These are phyloP conservation scores for Arachnopeziza araneosa DNA, from an alignment of 2,329 filamentous ascomycete genomes.

Conservation along the genomic window DNA sequence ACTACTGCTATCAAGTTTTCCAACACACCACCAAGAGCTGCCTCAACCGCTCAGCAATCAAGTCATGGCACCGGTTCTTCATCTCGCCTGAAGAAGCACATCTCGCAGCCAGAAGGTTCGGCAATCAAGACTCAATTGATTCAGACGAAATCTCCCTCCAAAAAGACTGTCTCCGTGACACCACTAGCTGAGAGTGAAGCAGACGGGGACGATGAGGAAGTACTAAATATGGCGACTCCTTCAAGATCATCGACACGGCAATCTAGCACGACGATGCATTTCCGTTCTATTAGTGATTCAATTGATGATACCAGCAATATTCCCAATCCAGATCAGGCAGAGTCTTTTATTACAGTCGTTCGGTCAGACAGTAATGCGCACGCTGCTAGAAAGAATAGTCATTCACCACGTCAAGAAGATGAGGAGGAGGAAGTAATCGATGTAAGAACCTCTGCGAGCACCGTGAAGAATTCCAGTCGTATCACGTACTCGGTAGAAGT, in stretches of 20 bases:
- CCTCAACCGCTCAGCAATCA: background rate
- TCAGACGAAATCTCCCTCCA: background rate
- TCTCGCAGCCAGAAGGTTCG: background rate
- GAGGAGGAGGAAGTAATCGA: too few relatives aligned
- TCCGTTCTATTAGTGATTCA: background rate
- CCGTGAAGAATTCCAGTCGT: background rate
- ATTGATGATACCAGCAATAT: background rate
- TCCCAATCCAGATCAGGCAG: background rate
- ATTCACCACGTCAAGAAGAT: too few relatives aligned
- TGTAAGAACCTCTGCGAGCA: background rate
- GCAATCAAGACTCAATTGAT: background rate
- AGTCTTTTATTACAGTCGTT: too few relatives aligned
- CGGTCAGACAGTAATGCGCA: too few relatives aligned
- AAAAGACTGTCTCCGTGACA: background rate
- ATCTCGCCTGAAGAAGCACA: background rate
- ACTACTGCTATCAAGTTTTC: background rate
- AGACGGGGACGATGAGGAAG: background rate
- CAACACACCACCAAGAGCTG: background rate
- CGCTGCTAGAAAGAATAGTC: too few relatives aligned
- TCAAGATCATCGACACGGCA: background rate
- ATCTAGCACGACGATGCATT: background rate
- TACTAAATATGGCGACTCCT: background rate
- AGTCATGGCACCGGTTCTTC: background rate
- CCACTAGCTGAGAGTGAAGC: background rate
- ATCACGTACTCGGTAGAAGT: background rate